These are phyloP conservation scores for Xylariaceae sp. DNA, from an alignment of 2,329 filamentous ascomycete genomes.

Conservation along the genomic window DNA sequence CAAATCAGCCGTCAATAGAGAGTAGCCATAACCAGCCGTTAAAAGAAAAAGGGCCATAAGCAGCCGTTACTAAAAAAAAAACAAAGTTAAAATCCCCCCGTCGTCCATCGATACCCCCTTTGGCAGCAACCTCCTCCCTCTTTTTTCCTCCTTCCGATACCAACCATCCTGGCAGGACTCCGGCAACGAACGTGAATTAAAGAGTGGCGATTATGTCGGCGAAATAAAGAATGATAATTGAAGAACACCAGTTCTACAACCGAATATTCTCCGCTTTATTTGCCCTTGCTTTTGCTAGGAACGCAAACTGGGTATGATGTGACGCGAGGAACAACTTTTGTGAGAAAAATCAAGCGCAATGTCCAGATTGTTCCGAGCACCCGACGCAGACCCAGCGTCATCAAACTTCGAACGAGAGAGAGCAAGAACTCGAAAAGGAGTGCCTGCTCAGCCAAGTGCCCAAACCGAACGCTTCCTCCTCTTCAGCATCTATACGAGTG, in stretches of 20 bases:
- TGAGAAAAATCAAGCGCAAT: constrained; percentile 4
- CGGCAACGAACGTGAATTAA: constrained; percentile 9
- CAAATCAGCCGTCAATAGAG: constrained; percentile 1
- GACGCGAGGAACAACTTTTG: constrained; percentile 13
- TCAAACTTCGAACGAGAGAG: background rate
- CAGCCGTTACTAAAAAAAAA: background rate
- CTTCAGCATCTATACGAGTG: constrained; percentile 5
- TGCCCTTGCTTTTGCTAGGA: constrained; percentile 6
- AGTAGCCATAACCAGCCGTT: no score
- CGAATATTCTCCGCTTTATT: constrained; percentile 1
- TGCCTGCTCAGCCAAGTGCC: background rate
- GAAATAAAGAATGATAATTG: background rate
- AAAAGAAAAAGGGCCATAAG: no score
- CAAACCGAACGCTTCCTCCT: background rate
- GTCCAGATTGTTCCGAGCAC: background rate
- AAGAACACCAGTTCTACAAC: constrained; percentile 10
- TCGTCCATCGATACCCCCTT: background rate
- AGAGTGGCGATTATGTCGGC: background rate
- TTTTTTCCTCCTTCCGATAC: constrained; percentile 16
- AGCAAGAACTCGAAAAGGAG: background rate
- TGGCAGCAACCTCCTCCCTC: constrained; percentile 9
- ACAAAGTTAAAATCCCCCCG: background rate
- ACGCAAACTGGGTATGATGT: constrained; percentile 19
- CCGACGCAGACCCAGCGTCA: background rate
- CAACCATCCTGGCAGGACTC: constrained; percentile 9